Evolutionary conservation across 768 basidiomycete species (phyloP).

Genomic region (Lentinula sp.): DNA sequence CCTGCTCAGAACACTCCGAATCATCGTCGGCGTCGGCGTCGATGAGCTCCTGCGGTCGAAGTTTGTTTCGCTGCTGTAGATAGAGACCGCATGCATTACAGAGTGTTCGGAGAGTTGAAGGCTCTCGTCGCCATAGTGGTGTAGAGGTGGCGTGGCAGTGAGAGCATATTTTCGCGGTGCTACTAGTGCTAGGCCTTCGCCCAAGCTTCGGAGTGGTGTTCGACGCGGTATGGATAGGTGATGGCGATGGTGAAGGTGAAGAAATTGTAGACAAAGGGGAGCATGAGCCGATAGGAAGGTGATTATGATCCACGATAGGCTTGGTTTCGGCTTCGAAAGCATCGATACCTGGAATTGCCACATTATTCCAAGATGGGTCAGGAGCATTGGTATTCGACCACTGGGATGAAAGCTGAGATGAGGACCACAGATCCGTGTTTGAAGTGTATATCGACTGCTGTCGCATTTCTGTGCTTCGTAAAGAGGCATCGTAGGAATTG

Average conservation of each 20-base stretch:
- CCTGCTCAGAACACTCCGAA: slow-evolving; percentile 2
- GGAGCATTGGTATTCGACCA: background rate
- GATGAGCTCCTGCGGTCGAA: slow-evolving; percentile 13
- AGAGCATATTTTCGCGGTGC: slow-evolving; percentile 4
- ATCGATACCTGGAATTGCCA: background rate
- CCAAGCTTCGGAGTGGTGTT: background rate
- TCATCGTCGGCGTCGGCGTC: slow-evolving; percentile 12
- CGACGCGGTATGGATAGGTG: background rate
- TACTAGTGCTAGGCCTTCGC: background rate
- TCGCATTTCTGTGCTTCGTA: background rate
- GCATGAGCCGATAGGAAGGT: background rate
- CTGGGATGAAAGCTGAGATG: background rate
- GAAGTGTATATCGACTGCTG: background rate
- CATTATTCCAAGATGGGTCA: background rate
- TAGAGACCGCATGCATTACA: slow-evolving; percentile 13
- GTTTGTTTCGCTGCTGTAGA: slow-evolving; percentile 12
- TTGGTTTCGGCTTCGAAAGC: background rate
- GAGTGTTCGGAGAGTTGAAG: slow-evolving; percentile 9
- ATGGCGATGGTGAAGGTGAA: slow-evolving; percentile 7
- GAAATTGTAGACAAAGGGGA: slow-evolving; percentile 6
- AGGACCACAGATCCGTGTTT: background rate
- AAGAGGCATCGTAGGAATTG: background rate
- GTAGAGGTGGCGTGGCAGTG: slow-evolving; percentile 13
- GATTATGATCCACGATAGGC: background rate
- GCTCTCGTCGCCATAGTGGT: slow-evolving; percentile 12